Evolutionary conservation across 352 stramenopile genomes (phyloP), one percentile per base, ranked within the genome.

Genomic region (Phytopythium litorale): DNA sequence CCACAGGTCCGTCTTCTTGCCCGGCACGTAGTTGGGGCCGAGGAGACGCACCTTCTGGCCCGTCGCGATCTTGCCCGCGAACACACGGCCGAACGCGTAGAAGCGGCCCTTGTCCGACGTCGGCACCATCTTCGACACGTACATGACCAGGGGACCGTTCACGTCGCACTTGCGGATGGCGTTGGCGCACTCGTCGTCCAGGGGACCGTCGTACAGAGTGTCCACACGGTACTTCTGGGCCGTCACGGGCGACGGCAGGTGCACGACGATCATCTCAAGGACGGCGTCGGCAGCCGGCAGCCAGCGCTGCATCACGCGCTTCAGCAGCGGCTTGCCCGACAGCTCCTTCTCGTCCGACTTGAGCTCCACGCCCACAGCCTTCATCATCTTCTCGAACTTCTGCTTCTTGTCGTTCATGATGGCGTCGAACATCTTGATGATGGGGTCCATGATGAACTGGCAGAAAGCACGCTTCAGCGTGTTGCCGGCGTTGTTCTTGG

Each of bases 91-190:
- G 77, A 99, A 99, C 55, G 96, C 98, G 78, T 99, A 99, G 93
- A 99, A 99, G 75, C 97, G 93, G 62, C 96, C 97, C 79, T 90
- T 89, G 82, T 99, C 98, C 81, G 98, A 98, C 56, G 97, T 99
- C 66, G 98, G 97, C 66, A 99, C 96, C 97, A 99, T 99, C 92
- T 99, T 99, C 21, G 96, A 99, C 68, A 99, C 95, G 91, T 99
- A 99, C 98, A 99, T 99, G 76, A 98, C 98, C 23, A 99, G 81
- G 56, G 96, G 96, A 65, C 96, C 96, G 72, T 97, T 97, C 61
- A 98, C 98, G 78, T 99, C 97, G 71, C 97, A 99, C 68, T 97
- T 99, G 58, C 96, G 89, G 79, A 99, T 99, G 68, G 96, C 97
- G 63, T 91, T 92, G 68, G 96, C 97, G 61, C 93, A 98, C 68